Base-by-base conservation (phyloP, 495 filamentous ascomycete species). In the Aspergillus taichungensis region DNA sequence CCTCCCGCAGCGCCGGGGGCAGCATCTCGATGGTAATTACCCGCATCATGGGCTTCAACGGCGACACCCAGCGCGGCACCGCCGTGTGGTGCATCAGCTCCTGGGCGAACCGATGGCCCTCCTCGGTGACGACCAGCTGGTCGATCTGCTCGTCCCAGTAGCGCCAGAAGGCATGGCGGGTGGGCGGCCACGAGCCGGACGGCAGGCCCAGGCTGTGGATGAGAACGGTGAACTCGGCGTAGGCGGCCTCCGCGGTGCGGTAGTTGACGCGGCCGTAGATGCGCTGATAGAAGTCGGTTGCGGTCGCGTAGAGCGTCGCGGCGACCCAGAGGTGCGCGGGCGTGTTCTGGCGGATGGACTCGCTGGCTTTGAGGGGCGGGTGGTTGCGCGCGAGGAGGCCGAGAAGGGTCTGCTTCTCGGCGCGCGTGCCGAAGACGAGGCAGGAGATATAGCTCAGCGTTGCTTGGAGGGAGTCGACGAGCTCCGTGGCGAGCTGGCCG, bases 221-320 rank as follows among this genome's bases (percentile, higher is more conserved):
- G 11, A 71, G 39, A n/a, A 60, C 32, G 6, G 59, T 44, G 46
- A 64, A 71, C 51, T 71, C 67, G 34, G 37, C 35, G 40, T 68
- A 71, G 6, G 53, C 62, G 6, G 47, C 54, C 39, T 71, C 59
- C n/a, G 67, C 66, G 9, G 57, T 66, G 31, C 58, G 45, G 32
- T 61, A 61, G 51, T 60, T 59, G 29, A 69, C 58, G 11, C 55
- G 52, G 6, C 64, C 64, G 39, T 69, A 67, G 43, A 68, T 56
- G 18, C 67, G 66, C 52, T 71, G 66, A 53, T 69, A 71, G 50
- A 68, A 59, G 34, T 69, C 67, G 2, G 67, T 69, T 11, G 64
- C 56, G 14, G 66, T 71, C 14, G 62, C 62, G 44, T 71, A 71
- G 40, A 69, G 40, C 2, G 66, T 69, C 0, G 67, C 67, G 1